Evolutionary conservation across 208 protist species (phyloP).

Genomic region (Wallacemonas rigidus): DNA sequence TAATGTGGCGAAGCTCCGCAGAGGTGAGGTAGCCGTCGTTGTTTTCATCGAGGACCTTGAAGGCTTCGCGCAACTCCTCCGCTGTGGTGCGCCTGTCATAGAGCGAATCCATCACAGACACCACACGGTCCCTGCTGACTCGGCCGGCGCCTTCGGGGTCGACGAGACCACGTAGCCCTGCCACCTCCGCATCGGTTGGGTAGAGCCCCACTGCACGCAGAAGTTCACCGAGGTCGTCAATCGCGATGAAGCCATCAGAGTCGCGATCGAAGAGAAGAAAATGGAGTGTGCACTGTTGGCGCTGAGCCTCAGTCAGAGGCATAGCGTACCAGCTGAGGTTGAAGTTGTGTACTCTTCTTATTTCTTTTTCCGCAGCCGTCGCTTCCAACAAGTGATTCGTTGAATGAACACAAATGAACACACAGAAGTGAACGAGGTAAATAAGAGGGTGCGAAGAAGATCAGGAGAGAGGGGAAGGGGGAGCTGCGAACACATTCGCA

Average conservation of each 20-base stretch:
- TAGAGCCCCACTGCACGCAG: constrained; percentile 98
- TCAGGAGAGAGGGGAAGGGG: no score
- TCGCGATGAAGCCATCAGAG: constrained; percentile 97
- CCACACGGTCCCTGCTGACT: constrained; percentile 92
- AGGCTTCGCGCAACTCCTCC: constrained; percentile 93
- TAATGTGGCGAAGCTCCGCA: constrained; percentile 92
- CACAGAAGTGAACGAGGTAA: no score
- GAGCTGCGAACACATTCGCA: no score
- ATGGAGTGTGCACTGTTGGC: constrained; percentile 98
- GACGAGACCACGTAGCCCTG: constrained; percentile 95
- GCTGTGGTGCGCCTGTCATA: constrained; percentile 55
- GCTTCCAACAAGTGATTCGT: no score
- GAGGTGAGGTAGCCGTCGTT: constrained; percentile 92
- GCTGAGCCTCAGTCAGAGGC: constrained; percentile 96
- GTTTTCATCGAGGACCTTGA: constrained; percentile 95
- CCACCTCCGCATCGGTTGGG: constrained; percentile 95
- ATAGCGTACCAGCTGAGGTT: constrained; percentile 17
- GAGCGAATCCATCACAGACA: constrained; percentile 74
- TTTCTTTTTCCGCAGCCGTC: no score
- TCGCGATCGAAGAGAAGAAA: constrained; percentile 98
- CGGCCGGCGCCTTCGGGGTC: constrained; percentile 94
- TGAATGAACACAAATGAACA: no score
- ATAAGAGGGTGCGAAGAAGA: no score
- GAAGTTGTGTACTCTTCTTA: no score
- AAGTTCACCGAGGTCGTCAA: constrained; percentile 98